Evolutionary conservation across 352 stramenopile species (phyloP), one percentile per base, ranked within the genome.

Genomic region (Pythium monospermum): DNA sequence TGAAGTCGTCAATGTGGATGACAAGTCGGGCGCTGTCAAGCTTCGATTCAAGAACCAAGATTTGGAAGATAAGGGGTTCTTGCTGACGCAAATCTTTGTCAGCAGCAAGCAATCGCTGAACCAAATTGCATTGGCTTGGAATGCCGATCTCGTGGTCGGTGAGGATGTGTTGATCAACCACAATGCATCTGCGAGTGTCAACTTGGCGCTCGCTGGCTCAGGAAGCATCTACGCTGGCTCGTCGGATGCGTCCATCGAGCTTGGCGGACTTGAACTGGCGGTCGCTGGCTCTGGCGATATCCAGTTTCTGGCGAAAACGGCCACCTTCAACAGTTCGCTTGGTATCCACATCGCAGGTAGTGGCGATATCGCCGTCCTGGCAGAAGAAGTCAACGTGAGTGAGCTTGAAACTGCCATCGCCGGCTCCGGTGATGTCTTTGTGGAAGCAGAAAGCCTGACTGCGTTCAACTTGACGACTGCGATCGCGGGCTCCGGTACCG

Each of bases 71-170:
- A 40, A 57, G 16, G 61, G 68, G 1, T 57, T 64, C 21, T 44
- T 76, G 41, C 53, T 59, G 15, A 73, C 57, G 21, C 44, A 61
- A 21, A 53, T 76, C 15, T 43, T 64, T 10, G 31, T 76, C 3
- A 39, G 46, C 15, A 59, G 61, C 19, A 38, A 46, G 1, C 51
- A 59, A 25, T 6, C 37, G 12, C 35, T 76, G 21, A 61, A 48
- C 38, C 7, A 55, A 51, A 23, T 46, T 30, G 35, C 25, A 16
- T 4, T 50, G 30, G 18, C 40, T 23, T 16, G 28, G 50, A 28
- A 11, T 4, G 51, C 54, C 28, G 61, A 69, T 50, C 50, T 65
- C 18, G 56, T 73, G 19, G 18, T 76, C 0, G 55, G 35, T 28
- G 63, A 66, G 2, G 39, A 56, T 4, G 59, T 59, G 7, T 30